A percentile compares a stretch with the other conserved stretches of the same genome.
Evolutionary conservation across 73 alveolate genomes (phyloP).

Genomic region (Halteria grandinella): DNA sequence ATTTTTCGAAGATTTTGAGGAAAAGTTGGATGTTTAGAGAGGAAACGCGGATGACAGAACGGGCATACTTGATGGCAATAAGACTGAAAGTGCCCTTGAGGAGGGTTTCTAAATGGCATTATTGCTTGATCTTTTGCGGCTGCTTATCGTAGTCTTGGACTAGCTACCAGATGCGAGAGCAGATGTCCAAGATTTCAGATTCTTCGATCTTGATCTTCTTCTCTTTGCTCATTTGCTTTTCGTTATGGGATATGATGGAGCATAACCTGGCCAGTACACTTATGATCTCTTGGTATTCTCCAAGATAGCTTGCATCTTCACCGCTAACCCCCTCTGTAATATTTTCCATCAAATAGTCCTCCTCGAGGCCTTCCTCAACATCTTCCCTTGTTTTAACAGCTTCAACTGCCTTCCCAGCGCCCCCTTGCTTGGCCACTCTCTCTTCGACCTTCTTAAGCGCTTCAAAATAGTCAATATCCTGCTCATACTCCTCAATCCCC

Average conservation of each 20-base stretch:
- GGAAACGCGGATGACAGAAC: constrained; percentile 57
- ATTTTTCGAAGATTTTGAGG: constrained; percentile 26
- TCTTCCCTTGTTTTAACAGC: not conserved
- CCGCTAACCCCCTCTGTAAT: not conserved
- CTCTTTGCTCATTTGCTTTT: not conserved
- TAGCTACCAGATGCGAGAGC: constrained; percentile 48
- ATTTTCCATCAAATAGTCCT: not conserved
- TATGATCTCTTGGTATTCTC: constrained; percentile 36
- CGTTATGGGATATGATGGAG: not conserved
- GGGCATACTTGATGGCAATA: constrained; percentile 54
- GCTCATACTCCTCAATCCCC: constrained; percentile 30
- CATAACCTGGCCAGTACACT: constrained; percentile 36
- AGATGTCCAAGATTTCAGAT: constrained; percentile 40
- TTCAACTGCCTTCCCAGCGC: not conserved
- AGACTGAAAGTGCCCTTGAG: constrained; percentile 59
- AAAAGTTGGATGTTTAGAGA: constrained; percentile 46
- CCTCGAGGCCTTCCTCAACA: constrained; percentile 36
- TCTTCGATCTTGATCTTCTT: not conserved
- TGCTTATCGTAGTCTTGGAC: constrained; percentile 50
- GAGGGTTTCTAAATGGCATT: constrained; percentile 60
- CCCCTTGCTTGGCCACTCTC: not conserved
- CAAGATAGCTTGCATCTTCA: not conserved
- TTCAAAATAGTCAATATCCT: constrained; percentile 1
- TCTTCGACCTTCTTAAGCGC: constrained; percentile 34
- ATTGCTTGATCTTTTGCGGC: not conserved